phyloP scores from a whole-genome alignment of 306 rosid genomes.

The Hippophae gyantsensis region DNA sequence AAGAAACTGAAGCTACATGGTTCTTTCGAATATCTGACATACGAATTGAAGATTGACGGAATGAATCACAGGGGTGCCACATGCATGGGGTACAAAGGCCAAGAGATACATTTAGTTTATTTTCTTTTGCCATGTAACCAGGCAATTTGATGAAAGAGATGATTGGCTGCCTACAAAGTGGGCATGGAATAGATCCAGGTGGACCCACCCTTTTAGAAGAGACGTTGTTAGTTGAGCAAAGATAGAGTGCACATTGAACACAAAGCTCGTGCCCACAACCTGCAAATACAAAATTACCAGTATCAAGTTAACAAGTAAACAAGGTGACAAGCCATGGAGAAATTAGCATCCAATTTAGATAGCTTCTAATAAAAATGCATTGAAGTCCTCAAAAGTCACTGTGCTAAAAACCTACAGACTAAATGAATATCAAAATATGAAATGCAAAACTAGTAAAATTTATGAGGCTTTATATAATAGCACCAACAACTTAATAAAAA shows the following conservation, averaged over 20 bases:
- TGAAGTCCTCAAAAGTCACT: neutral
- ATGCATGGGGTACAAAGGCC: slow-evolving; percentile 83
- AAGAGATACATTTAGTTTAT: slow-evolving; percentile 44
- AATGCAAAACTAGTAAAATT: too few species aligned
- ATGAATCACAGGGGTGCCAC: slow-evolving; percentile 49
- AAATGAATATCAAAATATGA: too few species aligned
- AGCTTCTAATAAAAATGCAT: neutral
- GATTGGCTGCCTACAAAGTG: slow-evolving; percentile 76
- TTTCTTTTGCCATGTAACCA: slow-evolving; percentile 54
- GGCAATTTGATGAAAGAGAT: slow-evolving; percentile 72
- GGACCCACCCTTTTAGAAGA: slow-evolving; percentile 49
- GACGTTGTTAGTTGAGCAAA: slow-evolving; percentile 73
- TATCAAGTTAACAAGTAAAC: neutral
- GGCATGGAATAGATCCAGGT: slow-evolving; percentile 87
- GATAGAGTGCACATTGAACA: slow-evolving; percentile 83
- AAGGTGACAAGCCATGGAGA: too few species aligned
- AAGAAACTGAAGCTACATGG: slow-evolving; percentile 77
- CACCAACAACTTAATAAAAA: neutral
- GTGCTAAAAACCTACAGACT: too few species aligned
- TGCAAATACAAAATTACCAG: slow-evolving; percentile 25
- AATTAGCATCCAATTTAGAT: neutral
- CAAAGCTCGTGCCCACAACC: slow-evolving; percentile 93
- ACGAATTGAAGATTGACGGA: slow-evolving; percentile 40
- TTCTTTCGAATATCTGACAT: slow-evolving; percentile 56
- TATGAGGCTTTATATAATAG: neutral